Base-by-base conservation (phyloP, 2,329 filamentous ascomycete species). In the Pestalotiopsis sp. region DNA sequence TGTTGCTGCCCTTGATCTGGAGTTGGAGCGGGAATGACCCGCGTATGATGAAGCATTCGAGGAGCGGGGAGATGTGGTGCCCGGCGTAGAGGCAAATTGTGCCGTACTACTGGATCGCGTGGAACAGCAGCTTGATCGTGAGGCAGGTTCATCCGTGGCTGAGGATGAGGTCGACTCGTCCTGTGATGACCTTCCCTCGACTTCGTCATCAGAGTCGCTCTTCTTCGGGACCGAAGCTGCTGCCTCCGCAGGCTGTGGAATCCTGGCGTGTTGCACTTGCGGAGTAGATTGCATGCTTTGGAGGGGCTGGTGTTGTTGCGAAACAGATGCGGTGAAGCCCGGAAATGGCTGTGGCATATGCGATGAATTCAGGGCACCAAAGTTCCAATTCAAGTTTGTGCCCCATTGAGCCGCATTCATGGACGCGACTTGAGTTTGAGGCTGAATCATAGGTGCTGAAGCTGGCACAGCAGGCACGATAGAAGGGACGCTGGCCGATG, bases 41-140 rank as follows among this genome's bases (percentile, higher is more conserved):
- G 61, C 23, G 38, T 64, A 64, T 7, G 38, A 52, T 7, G 61
- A 64, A 14, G 61, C 61, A 17, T 20, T 45, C 6, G 61, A 64
- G 3, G 45, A 52, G n/a, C 49, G 38, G 17, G 61, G 61, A 13
- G 61, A 64, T n/a, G 41, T 25, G 12, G 61, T 31, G 20, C 38
- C 61, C 1, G 61, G 41, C 11, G 38, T 52, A 2, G 61, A 13
- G 5, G 39, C 61, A 31, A 64, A 64, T 20, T 64, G 61, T 25
- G 61, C 39, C 4, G 61, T 64, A 23, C 38, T 64, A n/a, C 61
- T 49, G 20, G 61, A 45, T 31, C 39, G 36, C n/a, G 61, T 64
- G 11, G 61, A 64, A n/a, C 61, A 64, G 39, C 61, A 64, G 38
- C 61, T 64, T 52, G 61, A 64, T n/a, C 41, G 36, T 12, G 23